Percentiles rank a stretch among this genome's conserved stretches.
Conservation (phyloP, 192 early-diverging fungal genomes). For the Coemansia sp. region DNA sequence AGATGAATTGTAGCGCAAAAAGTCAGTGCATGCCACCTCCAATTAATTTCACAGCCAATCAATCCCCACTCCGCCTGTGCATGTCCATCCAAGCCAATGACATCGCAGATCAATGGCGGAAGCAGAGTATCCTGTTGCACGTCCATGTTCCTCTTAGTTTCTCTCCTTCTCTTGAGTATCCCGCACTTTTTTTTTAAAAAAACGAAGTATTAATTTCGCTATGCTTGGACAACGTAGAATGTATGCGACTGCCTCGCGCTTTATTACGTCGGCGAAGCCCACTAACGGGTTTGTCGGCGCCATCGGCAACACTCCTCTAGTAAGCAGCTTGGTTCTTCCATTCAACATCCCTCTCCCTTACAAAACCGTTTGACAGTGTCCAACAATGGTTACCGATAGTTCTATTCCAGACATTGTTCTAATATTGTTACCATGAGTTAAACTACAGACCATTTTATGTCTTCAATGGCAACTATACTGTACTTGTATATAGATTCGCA, state of each 20-base stretch:
- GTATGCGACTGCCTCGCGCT: slow-evolving; percentile 34
- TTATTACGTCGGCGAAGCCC: slow-evolving; percentile 52
- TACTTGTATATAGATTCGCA: slow-evolving; percentile 58
- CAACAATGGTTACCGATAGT: not conserved
- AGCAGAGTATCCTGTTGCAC: not conserved
- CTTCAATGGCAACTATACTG: not conserved
- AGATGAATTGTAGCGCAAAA: not conserved
- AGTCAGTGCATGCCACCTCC: not conserved
- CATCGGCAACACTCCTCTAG: slow-evolving; percentile 88
- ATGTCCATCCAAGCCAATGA: not conserved
- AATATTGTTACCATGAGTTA: not conserved
- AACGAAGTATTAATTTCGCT: not conserved
- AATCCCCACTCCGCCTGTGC: not conserved
- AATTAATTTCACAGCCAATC: not conserved
- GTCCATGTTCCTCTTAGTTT: not conserved
- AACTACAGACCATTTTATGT: not conserved
- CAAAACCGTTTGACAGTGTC: not conserved
- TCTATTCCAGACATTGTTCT: not conserved
- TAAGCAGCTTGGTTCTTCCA: slow-evolving; percentile 47
- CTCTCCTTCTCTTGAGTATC: not conserved
- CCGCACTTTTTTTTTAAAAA: not conserved
- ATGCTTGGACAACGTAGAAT: slow-evolving; percentile 47
- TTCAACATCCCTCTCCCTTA: not conserved
- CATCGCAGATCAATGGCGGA: not conserved
- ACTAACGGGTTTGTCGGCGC: slow-evolving; percentile 76